Evolutionary conservation across 805 yeast genomes (phyloP).

Genomic region (Wickerhamiella australiensis): DNA sequence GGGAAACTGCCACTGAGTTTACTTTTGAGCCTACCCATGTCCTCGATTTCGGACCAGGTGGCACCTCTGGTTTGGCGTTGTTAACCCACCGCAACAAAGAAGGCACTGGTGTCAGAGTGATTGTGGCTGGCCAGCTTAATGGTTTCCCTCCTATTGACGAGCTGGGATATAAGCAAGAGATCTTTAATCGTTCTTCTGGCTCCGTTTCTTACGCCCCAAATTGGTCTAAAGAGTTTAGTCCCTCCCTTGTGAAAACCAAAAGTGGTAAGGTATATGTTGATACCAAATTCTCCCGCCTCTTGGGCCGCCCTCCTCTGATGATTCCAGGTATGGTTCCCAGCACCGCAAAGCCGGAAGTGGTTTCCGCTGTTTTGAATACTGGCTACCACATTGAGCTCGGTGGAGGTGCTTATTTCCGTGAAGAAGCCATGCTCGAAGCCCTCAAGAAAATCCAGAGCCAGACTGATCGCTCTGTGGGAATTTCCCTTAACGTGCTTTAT

Average conservation of each 20-base stretch:
- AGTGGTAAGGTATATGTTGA: conserved; percentile 64
- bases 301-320: conserved; percentile 92
- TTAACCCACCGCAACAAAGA: conserved; percentile 95
- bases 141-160: conserved; percentile 58
- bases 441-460: conserved; percentile 56
- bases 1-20: conserved; percentile 84
- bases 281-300: conserved; percentile 82
- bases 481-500: conserved; percentile 84
- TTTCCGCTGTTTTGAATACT: conserved; percentile 85
- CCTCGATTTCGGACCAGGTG: conserved; percentile 98
- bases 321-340: conserved; percentile 99
- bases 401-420: conserved; percentile 94
- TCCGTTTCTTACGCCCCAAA: conserved; percentile 72
- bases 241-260: conserved; percentile 64
- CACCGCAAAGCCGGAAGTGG: conserved; percentile 88
- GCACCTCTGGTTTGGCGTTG: conserved; percentile 90
- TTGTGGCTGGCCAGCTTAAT: conserved; percentile 86
- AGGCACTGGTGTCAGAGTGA: conserved; percentile 93
- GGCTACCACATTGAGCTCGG: conserved; percentile 97
- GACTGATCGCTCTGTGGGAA: conserved; percentile 75
- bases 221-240: conserved; percentile 84
- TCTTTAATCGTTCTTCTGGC: conserved; percentile 57
- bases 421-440: conserved; percentile 59
- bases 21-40: conserved; percentile 58
- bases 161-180: conserved; percentile 89